Base-by-base conservation (phyloP, 2,329 filamentous ascomycete genomes). In the Mycosphaerella arachidis region DNA sequence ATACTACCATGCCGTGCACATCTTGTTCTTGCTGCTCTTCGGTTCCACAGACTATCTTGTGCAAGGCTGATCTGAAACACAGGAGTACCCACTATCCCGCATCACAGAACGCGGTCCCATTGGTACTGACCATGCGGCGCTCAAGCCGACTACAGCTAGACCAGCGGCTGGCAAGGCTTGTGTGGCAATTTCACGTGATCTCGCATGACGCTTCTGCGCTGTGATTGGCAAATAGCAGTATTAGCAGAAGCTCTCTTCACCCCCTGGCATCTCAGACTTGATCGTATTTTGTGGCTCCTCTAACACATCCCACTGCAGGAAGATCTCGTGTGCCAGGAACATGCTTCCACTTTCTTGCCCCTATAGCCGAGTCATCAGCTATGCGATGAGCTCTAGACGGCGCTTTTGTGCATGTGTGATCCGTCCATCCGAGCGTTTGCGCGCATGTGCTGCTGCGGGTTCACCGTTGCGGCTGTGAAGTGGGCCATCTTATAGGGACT, bases 71-170 rank as follows among this genome's bases (percentile, higher is more conserved):
- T 46, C 40, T 53, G 64, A 59, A 63, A 57, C 60, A 24, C 54
- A 66, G 64, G 55, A 27, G 52, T 57, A 24, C 60, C 53, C 55
- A 57, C 58, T 18, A 63, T 63, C 48, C 64, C 64, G 48, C 62
- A 64, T 55, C 64, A 66, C 35, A 53, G 64, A 46, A 65, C 62
- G 8, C 55, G 63, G 45, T 58, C 53, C 30, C 58, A 62, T 20
- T 61, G 58, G 55, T 66, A 66, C 63, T 66, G 53, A 29, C 3
- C n/a, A 13, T 48, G 18, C 30, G 16, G 48, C 35, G 13, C 1
- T 5, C 20, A 12, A 3, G 10, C 46, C 46, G n/a, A 35, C 48
- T 16, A 31, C 13, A 40, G 53, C 33, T 48, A 50, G 53, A 20
- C 40, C 30, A 8, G 45, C 45, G 45, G 27, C 12, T 35, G 31